These are phyloP conservation scores for Epichloe scottii DNA, from an alignment of 2,329 filamentous ascomycete species.

Conservation along the genomic window DNA sequence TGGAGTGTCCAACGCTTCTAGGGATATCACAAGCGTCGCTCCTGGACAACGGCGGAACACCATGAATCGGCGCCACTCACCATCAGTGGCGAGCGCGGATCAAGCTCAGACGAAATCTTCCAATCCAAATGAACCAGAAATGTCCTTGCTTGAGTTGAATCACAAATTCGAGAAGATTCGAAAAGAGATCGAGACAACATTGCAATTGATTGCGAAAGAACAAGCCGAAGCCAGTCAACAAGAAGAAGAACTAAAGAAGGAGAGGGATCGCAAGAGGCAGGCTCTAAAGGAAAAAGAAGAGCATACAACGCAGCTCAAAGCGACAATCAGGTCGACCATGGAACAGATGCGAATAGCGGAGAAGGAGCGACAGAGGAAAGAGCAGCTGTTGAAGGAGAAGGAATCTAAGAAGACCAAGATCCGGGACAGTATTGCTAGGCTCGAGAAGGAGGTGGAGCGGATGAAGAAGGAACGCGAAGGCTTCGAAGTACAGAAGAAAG, in stretches of 20 bases:
- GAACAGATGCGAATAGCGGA: conserved; percentile 71
- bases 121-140: conserved; percentile 41
- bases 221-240: conserved; percentile 56
- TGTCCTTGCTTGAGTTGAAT: conserved; percentile 66
- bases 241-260: conserved; percentile 56
- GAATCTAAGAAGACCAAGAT: conserved; percentile 56
- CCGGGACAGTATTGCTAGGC: conserved; percentile 56
- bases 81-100: conserved; percentile 49
- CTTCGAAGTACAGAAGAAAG: conserved; percentile 41
- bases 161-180: conserved; percentile 68
- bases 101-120: conserved; percentile 33
- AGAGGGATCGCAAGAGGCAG: conserved; percentile 67
- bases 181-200: conserved; percentile 70
- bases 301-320: conserved; percentile 70
- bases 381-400: conserved; percentile 58
- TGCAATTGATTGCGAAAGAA: conserved; percentile 57
- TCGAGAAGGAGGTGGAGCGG: conserved; percentile 49
- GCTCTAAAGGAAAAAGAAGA: conserved; percentile 83
- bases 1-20: conserved; percentile 43
- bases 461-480: conserved; percentile 44
- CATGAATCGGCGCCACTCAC: conserved; percentile 63
- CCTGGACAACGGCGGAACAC: conserved; percentile 35
- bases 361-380: conserved; percentile 65
- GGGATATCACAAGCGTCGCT: conserved; percentile 45
- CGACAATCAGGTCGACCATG: conserved; percentile 68